These are phyloP conservation scores for Skeletonema costatum DNA, from an alignment of 108 stramenopile genomes.

Conservation along the genomic window DNA sequence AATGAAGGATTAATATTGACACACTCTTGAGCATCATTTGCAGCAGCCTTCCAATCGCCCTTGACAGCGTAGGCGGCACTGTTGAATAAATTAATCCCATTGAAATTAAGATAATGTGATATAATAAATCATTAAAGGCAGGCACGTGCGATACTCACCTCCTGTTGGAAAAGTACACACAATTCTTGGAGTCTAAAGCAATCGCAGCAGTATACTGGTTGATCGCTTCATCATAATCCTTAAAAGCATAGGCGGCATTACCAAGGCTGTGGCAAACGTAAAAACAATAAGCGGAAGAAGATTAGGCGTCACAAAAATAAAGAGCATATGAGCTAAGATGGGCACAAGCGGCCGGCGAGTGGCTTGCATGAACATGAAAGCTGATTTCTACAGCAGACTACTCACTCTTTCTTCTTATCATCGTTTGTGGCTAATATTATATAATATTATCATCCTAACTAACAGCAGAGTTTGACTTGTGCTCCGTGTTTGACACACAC, in stretches of 20 bases:
- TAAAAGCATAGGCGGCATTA: conserved; percentile 66
- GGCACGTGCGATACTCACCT: conserved; percentile 35
- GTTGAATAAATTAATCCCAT: neutral
- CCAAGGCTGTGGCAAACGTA: conserved; percentile 49
- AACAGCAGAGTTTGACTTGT: too few relatives aligned
- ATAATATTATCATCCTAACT: too few relatives aligned
- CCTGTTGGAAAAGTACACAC: conserved; percentile 83
- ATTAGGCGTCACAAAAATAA: neutral
- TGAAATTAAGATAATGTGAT: neutral
- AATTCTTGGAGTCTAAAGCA: conserved; percentile 66
- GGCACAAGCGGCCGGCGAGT: too few relatives aligned
- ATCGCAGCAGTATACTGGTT: conserved; percentile 81
- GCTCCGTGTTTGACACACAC: too few relatives aligned
- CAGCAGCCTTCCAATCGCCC: conserved; percentile 55
- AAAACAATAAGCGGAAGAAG: neutral
- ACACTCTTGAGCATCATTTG: conserved; percentile 77
- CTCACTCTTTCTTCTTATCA: too few relatives aligned
- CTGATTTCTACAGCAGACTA: too few relatives aligned
- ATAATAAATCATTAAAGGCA: too few relatives aligned
- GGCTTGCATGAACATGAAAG: too few relatives aligned
- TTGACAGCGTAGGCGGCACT: conserved; percentile 74
- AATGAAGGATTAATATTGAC: conserved; percentile 74
- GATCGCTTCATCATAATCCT: conserved; percentile 71
- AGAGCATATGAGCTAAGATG: too few relatives aligned
- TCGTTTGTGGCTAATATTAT: too few relatives aligned